These are phyloP conservation scores for Solanum hybrid DNA, from an alignment of 305 asterid species.

Conservation along the genomic window DNA sequence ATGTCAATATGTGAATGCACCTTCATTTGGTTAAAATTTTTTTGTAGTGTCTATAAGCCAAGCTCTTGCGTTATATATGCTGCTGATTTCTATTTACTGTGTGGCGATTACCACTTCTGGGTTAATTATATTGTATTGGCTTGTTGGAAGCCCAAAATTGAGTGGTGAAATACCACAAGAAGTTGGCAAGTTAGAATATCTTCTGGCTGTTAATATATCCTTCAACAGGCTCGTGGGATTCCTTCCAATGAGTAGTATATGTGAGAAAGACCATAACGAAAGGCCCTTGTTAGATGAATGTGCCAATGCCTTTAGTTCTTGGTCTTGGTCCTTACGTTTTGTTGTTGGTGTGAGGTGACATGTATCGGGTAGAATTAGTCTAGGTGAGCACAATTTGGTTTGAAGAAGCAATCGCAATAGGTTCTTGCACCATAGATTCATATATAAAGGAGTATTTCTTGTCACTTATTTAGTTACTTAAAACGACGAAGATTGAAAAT, in stretches of 20 bases:
- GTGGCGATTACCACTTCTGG: background rate
- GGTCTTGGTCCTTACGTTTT: constrained; percentile 27
- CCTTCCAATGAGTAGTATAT: constrained; percentile 41
- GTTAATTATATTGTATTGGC: background rate
- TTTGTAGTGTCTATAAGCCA: background rate
- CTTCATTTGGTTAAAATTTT: background rate
- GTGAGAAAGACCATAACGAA: constrained; percentile 28
- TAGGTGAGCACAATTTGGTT: accelerated
- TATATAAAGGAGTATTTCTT: background rate
- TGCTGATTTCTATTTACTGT: background rate
- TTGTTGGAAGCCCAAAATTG: background rate
- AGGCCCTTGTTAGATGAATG: constrained; percentile 68
- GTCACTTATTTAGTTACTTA: background rate
- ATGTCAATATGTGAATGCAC: background rate
- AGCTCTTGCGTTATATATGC: background rate
- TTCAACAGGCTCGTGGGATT: constrained; percentile 42
- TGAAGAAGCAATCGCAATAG: background rate
- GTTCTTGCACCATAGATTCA: constrained; percentile 34
- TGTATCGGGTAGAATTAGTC: background rate
- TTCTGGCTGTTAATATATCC: constrained; percentile 69
- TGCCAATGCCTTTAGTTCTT: constrained; percentile 79
- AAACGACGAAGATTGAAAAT: no score
- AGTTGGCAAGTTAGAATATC: constrained; percentile 65
- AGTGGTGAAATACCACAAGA: constrained; percentile 84
- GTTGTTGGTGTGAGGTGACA: accelerated